Evolutionary conservation across 768 basidiomycete genomes (phyloP).

Genomic region (Leccinum obscurum): DNA sequence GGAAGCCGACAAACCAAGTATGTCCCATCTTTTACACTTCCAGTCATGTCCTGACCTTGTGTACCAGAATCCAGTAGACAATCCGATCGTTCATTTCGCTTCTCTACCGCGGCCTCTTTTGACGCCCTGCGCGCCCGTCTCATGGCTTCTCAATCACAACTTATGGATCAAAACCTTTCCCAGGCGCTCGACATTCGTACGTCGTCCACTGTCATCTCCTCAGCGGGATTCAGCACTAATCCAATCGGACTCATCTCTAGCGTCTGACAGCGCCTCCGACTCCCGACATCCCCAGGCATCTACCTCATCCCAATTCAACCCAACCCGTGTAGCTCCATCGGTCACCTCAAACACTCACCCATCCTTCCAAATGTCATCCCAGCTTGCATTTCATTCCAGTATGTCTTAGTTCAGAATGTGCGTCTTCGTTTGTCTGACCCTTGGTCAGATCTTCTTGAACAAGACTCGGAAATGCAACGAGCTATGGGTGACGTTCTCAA

Average conservation of each 20-base stretch:
- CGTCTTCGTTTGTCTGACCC: conserved; percentile 3
- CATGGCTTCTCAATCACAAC: conserved; percentile 36
- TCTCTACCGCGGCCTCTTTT: conserved; percentile 47
- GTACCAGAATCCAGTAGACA: conserved; percentile 25
- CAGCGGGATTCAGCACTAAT: conserved; percentile 3
- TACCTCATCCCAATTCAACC: conserved; percentile 39
- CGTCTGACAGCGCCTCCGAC: conserved; percentile 16
- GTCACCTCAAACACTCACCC: conserved; percentile 53
- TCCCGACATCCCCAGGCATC: conserved; percentile 26
- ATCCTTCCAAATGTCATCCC: conserved; percentile 55
- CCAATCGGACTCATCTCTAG: conserved; percentile 16
- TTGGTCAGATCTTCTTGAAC: conserved; percentile 59
- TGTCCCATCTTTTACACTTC: conserved; percentile 25
- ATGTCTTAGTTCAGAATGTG: conserved; percentile 19
- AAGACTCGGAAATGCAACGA: conserved; percentile 72
- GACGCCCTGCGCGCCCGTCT: conserved; percentile 50
- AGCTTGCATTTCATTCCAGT: conserved; percentile 56
- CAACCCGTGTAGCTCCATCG: conserved; percentile 45
- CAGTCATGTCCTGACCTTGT: conserved; percentile 5
- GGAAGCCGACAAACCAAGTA: conserved; percentile 59
- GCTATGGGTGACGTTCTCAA: conserved; percentile 57
- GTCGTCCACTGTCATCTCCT: conserved; percentile 15
- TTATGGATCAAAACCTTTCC: conserved; percentile 37
- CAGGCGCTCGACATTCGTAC: conserved; percentile 38
- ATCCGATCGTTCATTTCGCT: conserved; percentile 39